Evolutionary conservation across 176 grass and related monocot species (phyloP), one percentile per base, ranked within the genome.

Genomic region (Eremochloa ophiuroides): DNA sequence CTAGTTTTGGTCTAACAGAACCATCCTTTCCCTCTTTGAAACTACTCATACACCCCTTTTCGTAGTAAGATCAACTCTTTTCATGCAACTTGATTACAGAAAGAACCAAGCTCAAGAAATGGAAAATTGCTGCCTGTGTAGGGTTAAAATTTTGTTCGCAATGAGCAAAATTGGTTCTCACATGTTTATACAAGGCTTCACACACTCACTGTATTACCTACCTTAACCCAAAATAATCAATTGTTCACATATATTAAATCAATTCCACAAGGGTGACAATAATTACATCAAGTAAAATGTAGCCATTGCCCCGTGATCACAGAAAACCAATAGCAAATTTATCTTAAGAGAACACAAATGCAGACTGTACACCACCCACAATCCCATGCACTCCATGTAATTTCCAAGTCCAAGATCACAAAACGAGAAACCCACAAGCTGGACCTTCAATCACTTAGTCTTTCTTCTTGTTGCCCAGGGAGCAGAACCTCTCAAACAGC

Each of bases 401-500:
- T 43, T 22, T 56, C 44, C 75, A 65, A 71, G 7, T 71, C 48
- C 16, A 88, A n/a, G 33, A 76, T 81, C 63, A 55, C 47, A 72
- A 65, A 82, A 82, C 9, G 31, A 17, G 22, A 66, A 65, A 59
- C 75, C 46, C n/a, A 77, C 47, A 73, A 61, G 17, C 35, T 60
- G 38, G 46, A 8, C 5, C 23, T 58, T 27, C 51, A 18, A 18
- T 18, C 23, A 33, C 8, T 84, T 68, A 91, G 58, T 91, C 82
- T 39, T 87, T 88, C 77, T 91, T 91, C 77, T 87, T 84, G 51
- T 69, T 44, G 34, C 12, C 66, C 60, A 85, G 82, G 77, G 77
- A 82, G 82, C 89, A 91, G 73, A 67, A 82, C 78, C 73, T 91
- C 82, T 91, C 82, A 46, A 85, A 85, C 17, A 91, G 41, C 77